Percentiles rank a stretch among this genome's conserved stretches.
These are phyloP conservation scores for Typha latifolia DNA, from an alignment of 176 grass and related monocot genomes.

Conservation along the genomic window DNA sequence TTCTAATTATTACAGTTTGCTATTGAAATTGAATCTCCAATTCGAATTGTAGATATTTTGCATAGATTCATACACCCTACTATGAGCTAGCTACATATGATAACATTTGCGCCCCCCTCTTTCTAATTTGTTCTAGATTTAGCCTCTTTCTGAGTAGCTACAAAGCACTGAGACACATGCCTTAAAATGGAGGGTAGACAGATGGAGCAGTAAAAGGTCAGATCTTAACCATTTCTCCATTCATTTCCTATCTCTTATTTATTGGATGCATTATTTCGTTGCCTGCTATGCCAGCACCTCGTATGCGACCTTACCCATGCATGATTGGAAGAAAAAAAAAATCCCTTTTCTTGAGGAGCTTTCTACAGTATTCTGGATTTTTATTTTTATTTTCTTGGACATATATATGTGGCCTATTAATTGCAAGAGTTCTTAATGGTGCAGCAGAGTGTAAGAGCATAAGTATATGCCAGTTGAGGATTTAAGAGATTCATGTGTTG, in stretches of 20 bases:
- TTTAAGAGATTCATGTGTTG: too few species aligned
- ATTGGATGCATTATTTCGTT: constrained; percentile 22
- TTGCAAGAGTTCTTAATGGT: too few species aligned
- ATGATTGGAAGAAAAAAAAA: too few species aligned
- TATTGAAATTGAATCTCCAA: constrained; percentile 7
- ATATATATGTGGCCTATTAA: too few species aligned
- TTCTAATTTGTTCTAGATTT: constrained; percentile 5
- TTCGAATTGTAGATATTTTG: constrained; percentile 27
- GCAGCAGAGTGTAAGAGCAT: too few species aligned
- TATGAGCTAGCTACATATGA: constrained; percentile 18
- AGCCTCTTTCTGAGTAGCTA: constrained; percentile 2
- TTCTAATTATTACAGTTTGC: constrained; percentile 17
- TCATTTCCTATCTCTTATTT: constrained; percentile 15
- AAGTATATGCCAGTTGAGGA: too few species aligned
- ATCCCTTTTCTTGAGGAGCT: too few species aligned
- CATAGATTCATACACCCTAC: constrained; percentile 1
- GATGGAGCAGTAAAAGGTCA: constrained; percentile 22
- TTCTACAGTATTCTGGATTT: too few species aligned
- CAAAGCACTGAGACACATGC: constrained; percentile 11
- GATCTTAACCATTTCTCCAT: constrained; percentile 22
- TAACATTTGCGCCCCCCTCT: constrained; percentile 17
- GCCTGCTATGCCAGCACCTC: too few species aligned
- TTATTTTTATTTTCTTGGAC: too few species aligned
- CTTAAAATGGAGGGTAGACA: constrained; percentile 19
- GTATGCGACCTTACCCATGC: too few species aligned